Percentiles rank a stretch among this genome's conserved stretches.
phyloP scores from a whole-genome alignment of 441 rosid genomes.

The Populus trichocarpa region DNA sequence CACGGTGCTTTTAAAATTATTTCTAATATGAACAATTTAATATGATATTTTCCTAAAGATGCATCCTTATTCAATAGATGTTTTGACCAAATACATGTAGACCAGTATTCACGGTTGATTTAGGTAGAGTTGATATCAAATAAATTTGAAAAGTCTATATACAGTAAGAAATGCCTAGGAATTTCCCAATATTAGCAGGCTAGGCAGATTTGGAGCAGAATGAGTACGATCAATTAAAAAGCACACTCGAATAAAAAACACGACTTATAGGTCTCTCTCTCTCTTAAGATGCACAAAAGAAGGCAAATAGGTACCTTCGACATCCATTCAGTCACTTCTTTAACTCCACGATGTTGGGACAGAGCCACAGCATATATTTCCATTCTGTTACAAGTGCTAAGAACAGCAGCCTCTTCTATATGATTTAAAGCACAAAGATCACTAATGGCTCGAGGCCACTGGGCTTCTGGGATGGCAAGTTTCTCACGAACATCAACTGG shows the following conservation, averaged over 20 bases:
- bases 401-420: constrained; percentile 86
- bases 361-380: constrained; percentile 82
- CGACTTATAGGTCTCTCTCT: neutral
- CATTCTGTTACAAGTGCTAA: constrained; percentile 85
- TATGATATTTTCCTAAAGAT: neutral
- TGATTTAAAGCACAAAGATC: constrained; percentile 53
- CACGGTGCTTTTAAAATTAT: neutral
- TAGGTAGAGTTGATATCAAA: neutral
- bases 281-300: constrained; percentile 3
- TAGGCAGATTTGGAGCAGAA: neutral
- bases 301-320: constrained; percentile 52
- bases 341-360: constrained; percentile 82
- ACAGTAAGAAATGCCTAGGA: neutral
- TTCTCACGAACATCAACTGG: constrained; percentile 89
- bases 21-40: too few relatives aligned
- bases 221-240: neutral
- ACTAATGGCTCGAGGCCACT: constrained; percentile 68
- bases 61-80: neutral
- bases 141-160: neutral
- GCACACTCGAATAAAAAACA: neutral
- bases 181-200: neutral
- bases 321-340: constrained; percentile 92
- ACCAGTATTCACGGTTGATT: neutral
- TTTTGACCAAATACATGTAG: constrained; percentile 1
- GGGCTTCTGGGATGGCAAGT: constrained; percentile 86